Evolutionary conservation across 2,329 filamentous ascomycete genomes (phyloP).

Genomic region (Alternaria longipes): DNA sequence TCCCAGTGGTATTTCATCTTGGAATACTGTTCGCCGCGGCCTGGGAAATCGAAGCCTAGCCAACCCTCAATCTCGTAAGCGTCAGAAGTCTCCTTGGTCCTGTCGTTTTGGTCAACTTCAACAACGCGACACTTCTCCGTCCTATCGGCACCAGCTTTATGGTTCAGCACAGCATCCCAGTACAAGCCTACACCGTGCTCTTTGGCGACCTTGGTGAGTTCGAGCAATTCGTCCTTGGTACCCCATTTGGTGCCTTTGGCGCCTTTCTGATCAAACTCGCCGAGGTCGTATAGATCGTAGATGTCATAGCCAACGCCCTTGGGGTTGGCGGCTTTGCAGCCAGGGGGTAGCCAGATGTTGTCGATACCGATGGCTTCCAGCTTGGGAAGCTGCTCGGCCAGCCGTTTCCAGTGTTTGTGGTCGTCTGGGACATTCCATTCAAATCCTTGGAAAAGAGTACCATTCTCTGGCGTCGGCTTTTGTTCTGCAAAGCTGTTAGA

Average conservation of each 20-base stretch:
- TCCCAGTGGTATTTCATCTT: slow-evolving; percentile 70
- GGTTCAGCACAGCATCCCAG: slow-evolving; percentile 77
- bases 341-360: slow-evolving; percentile 71
- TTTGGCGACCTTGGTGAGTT: slow-evolving; percentile 62
- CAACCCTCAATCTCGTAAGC: slow-evolving; percentile 72
- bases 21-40: slow-evolving; percentile 68
- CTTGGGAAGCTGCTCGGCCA: slow-evolving; percentile 61
- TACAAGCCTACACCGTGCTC: slow-evolving; percentile 66
- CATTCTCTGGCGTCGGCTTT: slow-evolving; percentile 45
- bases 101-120: slow-evolving; percentile 69
- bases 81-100: slow-evolving; percentile 63
- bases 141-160: slow-evolving; percentile 74
- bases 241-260: slow-evolving; percentile 73
- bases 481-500: slow-evolving; percentile 34
- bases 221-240: slow-evolving; percentile 66
- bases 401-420: slow-evolving; percentile 67
- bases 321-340: slow-evolving; percentile 71
- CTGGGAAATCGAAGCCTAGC: slow-evolving; percentile 72
- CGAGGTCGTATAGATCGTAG: slow-evolving; percentile 75
- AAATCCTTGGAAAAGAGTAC: slow-evolving; percentile 72
- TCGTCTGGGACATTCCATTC: slow-evolving; percentile 76
- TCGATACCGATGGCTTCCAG: slow-evolving; percentile 67
- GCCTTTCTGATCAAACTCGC: slow-evolving; percentile 78
- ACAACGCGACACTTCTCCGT: slow-evolving; percentile 70
- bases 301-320: slow-evolving; percentile 69